Percentiles rank a stretch among this genome's conserved stretches.
Conservation (phyloP, 2,329 filamentous ascomycete genomes). For the Falciphora oryzae region DNA sequence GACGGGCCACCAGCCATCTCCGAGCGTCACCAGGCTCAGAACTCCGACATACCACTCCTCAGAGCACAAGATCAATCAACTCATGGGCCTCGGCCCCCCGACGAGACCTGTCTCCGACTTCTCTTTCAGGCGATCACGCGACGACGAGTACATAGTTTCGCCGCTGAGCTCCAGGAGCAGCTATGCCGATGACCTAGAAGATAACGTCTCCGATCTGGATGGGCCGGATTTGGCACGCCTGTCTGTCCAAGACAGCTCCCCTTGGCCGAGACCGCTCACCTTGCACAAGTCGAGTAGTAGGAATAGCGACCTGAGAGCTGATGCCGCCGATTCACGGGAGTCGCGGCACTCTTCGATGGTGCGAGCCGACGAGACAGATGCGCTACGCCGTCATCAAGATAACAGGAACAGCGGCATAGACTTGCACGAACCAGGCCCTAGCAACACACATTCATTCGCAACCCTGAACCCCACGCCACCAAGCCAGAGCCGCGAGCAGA, state of each 20-base stretch:
- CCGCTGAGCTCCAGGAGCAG: constrained; percentile 14
- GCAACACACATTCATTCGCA: too few species aligned
- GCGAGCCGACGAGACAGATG: neutral
- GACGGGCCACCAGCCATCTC: constrained; percentile 12
- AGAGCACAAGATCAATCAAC: constrained; percentile 34
- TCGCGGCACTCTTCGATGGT: neutral
- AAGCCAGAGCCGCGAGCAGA: neutral
- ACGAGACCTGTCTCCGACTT: constrained; percentile 5
- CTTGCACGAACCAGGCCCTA: neutral
- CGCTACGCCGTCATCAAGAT: neutral
- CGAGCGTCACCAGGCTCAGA: constrained; percentile 11
- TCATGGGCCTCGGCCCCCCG: constrained; percentile 32
- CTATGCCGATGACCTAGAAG: constrained; percentile 15
- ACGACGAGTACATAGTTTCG: constrained; percentile 16
- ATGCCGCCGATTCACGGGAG: neutral
- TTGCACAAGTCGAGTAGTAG: neutral
- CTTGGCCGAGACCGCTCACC: neutral
- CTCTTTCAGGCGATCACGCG: neutral
- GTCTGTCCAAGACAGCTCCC: neutral
- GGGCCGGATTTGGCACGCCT: neutral
- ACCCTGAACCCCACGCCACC: neutral
- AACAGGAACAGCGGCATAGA: neutral
- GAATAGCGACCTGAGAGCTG: neutral
- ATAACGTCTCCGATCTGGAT: constrained; percentile 17
- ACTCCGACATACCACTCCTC: constrained; percentile 25